Evolutionary conservation across 2,329 filamentous ascomycete genomes (phyloP).

Genomic region (Colletotrichum navitas): DNA sequence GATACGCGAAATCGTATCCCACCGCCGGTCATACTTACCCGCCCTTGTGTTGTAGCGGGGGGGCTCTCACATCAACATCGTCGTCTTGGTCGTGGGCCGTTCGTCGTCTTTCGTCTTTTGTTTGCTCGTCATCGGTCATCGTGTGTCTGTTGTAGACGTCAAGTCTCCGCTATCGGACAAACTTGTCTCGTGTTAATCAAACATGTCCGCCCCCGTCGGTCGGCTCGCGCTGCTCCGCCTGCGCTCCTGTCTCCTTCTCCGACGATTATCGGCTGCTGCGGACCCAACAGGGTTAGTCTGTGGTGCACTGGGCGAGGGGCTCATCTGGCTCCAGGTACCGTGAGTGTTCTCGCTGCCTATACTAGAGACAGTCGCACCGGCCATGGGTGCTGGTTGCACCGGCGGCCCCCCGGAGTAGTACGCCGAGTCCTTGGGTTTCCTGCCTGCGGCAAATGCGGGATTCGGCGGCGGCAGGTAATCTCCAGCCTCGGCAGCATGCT

Average conservation of each 20-base stretch:
- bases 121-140: constrained; percentile 23
- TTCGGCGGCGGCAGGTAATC: constrained; percentile 66
- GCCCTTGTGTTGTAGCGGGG: neutral
- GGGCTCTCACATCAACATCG: constrained; percentile 29
- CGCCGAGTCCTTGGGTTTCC: constrained; percentile 68
- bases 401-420: constrained; percentile 69
- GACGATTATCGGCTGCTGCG: constrained; percentile 61
- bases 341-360: constrained; percentile 60
- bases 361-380: constrained; percentile 61
- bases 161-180: constrained; percentile 11
- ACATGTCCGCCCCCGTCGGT: constrained; percentile 54
- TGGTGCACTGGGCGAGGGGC: constrained; percentile 58
- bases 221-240: constrained; percentile 59
- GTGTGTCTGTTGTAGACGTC: neutral
- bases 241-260: constrained; percentile 66
- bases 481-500: constrained; percentile 56
- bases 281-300: constrained; percentile 51
- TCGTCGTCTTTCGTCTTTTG: constrained; percentile 1
- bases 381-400: constrained; percentile 54
- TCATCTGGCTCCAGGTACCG: constrained; percentile 67
- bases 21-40: constrained; percentile 25
- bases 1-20: constrained; percentile 22
- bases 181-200: constrained; percentile 47
- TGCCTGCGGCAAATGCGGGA: constrained; percentile 66
- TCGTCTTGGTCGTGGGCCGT: constrained; percentile 28